Percentiles rank a stretch among this genome's conserved stretches.
These are phyloP conservation scores for Venustampulla echinocandica DNA, from an alignment of 495 filamentous ascomycete species.

Conservation along the genomic window DNA sequence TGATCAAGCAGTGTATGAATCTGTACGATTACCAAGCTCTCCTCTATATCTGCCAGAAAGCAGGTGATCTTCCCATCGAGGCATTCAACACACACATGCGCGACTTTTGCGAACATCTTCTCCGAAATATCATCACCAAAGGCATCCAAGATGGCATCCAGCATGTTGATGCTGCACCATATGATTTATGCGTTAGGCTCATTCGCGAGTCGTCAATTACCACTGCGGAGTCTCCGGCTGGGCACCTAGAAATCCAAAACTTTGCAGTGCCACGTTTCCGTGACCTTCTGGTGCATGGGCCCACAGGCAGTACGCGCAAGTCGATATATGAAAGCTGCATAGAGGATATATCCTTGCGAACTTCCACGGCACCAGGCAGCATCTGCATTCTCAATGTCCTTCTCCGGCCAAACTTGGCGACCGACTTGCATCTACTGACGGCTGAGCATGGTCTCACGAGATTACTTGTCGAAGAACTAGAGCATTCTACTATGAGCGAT, in stretches of 20 bases:
- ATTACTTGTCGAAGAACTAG: constrained; percentile 42
- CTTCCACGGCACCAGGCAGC: constrained; percentile 54
- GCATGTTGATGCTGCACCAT: constrained; percentile 34
- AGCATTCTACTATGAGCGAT: constrained; percentile 24
- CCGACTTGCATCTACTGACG: constrained; percentile 31
- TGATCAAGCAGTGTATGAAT: constrained; percentile 59
- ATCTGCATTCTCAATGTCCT: constrained; percentile 60
- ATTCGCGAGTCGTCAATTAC: constrained; percentile 53
- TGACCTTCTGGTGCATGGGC: constrained; percentile 32
- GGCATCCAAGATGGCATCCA: neutral
- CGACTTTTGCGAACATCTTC: constrained; percentile 41
- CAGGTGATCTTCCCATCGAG: constrained; percentile 59
- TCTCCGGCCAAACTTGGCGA: constrained; percentile 29
- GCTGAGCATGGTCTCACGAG: constrained; percentile 35
- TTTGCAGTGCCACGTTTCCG: constrained; percentile 38
- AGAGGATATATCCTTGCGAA: constrained; percentile 48
- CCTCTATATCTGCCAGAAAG: constrained; percentile 66
- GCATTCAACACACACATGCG: constrained; percentile 42
- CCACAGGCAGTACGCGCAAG: constrained; percentile 39
- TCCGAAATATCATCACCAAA: constrained; percentile 12
- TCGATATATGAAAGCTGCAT: constrained; percentile 50
- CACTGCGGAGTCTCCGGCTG: constrained; percentile 31
- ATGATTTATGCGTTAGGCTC: constrained; percentile 53
- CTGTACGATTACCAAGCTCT: constrained; percentile 49
- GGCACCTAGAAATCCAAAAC: constrained; percentile 41